Conservation (phyloP, 352 stramenopile genomes). For the Globisporangium alternatum region DNA sequence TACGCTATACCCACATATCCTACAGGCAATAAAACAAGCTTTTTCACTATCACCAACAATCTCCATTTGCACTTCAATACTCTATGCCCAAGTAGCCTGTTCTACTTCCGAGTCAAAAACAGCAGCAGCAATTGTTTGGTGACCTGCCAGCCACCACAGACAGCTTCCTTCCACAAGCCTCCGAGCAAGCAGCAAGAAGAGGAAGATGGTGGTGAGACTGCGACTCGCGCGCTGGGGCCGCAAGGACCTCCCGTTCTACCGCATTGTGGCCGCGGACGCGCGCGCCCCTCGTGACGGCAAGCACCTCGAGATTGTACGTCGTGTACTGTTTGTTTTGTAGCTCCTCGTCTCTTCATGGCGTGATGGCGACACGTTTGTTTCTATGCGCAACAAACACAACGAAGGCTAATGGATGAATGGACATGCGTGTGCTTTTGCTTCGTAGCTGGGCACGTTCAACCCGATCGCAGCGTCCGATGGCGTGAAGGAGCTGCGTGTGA, state of each 20-base stretch:
- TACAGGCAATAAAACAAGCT: too few relatives aligned
- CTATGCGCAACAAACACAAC: neutral
- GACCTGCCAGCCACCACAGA: conserved; percentile 1
- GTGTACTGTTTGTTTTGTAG: neutral
- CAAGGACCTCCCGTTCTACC: conserved; percentile 88
- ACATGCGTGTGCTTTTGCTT: neutral
- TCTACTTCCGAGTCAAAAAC: neutral
- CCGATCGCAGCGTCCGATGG: conserved; percentile 78
- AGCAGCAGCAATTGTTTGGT: neutral
- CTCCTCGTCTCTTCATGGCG: neutral
- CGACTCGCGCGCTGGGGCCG: conserved; percentile 82
- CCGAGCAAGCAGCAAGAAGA: neutral
- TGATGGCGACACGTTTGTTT: neutral
- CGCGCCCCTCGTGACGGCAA: conserved; percentile 81
- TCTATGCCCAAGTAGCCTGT: too few relatives aligned
- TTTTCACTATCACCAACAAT: too few relatives aligned
- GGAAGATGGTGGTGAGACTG: conserved; percentile 81
- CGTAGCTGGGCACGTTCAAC: conserved; percentile 84
- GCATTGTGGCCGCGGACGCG: conserved; percentile 83
- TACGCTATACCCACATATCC: too few relatives aligned
- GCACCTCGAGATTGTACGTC: conserved; percentile 83
- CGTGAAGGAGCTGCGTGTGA: conserved; percentile 86
- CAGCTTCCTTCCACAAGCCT: neutral
- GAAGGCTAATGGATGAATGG: neutral
- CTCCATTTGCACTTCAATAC: too few relatives aligned